These are phyloP conservation scores for Moesziomyces sp. DNA, from an alignment of 1,284 basidiomycete species.

Conservation along the genomic window DNA sequence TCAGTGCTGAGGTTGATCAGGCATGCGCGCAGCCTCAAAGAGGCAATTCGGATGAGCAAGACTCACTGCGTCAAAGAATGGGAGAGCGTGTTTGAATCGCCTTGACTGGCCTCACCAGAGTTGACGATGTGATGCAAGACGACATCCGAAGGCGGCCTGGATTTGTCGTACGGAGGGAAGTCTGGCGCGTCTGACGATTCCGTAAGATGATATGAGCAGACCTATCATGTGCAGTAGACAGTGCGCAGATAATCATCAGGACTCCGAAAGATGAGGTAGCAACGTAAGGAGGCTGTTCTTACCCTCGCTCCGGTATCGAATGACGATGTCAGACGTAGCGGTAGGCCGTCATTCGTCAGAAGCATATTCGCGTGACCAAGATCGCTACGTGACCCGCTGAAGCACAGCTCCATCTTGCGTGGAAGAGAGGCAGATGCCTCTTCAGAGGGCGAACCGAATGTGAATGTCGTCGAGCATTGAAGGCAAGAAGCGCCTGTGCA, in stretches of 20 bases:
- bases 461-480: constrained; percentile 15
- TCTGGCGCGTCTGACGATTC: neutral
- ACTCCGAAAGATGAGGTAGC: no score
- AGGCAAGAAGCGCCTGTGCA: constrained; percentile 6
- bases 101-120: neutral
- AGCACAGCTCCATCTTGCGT: constrained; percentile 22
- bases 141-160: neutral
- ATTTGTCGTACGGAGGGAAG: neutral
- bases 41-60: neutral
- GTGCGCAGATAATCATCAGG: neutral
- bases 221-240: constrained; percentile 1
- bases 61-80: constrained; percentile 17
- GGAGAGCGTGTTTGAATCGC: neutral
- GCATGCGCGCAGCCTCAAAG: no score
- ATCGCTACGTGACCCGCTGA: constrained; percentile 19
- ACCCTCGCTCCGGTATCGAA: constrained; percentile 27
- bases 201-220: constrained; percentile 19
- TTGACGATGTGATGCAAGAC: constrained; percentile 14
- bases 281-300: neutral
- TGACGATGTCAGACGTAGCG: constrained; percentile 8
- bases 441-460: neutral
- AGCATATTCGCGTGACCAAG: constrained; percentile 30
- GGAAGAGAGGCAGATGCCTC: neutral
- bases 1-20: neutral
- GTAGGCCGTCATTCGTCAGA: constrained; percentile 8